Conservation (phyloP, 148 eudicot genomes). For the Amaranthus palmeri region DNA sequence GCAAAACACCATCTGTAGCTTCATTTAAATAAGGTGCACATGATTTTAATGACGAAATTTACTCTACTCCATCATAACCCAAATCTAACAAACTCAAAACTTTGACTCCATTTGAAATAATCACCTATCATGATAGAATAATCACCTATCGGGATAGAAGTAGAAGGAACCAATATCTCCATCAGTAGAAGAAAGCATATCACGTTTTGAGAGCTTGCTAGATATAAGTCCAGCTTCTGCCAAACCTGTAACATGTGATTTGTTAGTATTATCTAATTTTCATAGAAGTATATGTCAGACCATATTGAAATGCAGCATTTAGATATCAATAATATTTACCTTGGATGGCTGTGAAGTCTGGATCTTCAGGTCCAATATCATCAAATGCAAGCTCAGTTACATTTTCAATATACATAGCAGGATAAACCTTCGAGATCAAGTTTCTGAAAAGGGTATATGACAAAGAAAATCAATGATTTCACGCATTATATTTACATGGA, state of each 20-base stretch:
- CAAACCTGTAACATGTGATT: conserved; percentile 53
- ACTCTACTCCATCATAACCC: too few species aligned
- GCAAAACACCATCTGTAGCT: too few species aligned
- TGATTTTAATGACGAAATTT: too few species aligned
- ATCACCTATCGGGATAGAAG: conserved; percentile 88
- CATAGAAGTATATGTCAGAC: too few species aligned
- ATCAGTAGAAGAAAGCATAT: conserved; percentile 50
- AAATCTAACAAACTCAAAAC: too few species aligned
- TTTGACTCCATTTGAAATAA: too few species aligned
- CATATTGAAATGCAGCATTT: background rate
- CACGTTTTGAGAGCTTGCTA: conserved; percentile 87
- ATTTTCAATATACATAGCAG: conserved; percentile 96
- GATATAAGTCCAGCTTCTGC: conserved; percentile 99
- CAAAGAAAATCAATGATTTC: background rate
- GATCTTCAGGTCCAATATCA: conserved; percentile 92
- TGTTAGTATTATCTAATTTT: conserved; percentile 14
- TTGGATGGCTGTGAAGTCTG: conserved; percentile 88
- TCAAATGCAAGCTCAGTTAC: conserved; percentile 91
- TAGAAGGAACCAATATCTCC: conserved; percentile 59
- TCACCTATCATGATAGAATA: background rate
- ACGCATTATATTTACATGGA: background rate
- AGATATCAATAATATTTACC: conserved; percentile 31
- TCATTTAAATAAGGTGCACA: too few species aligned
- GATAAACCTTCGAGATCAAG: conserved; percentile 78
- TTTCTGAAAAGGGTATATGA: conserved; percentile 38